A percentile compares a stretch with the other conserved stretches of the same genome.
Evolutionary conservation across 164 flowering plant genomes (phyloP).

Genomic region (Vitis cinerea): DNA sequence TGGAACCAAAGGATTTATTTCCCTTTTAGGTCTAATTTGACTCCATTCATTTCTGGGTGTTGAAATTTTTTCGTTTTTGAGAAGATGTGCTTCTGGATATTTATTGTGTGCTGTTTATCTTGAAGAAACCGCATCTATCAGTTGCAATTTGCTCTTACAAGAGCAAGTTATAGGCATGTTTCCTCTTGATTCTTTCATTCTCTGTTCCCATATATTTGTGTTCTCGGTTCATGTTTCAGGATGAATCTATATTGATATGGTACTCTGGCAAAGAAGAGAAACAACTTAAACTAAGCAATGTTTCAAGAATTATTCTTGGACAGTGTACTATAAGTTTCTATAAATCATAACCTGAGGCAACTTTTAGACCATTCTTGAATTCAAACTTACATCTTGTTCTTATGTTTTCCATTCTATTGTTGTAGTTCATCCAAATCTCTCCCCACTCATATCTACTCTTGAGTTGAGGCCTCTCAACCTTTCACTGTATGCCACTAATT

Average conservation of each 20-base stretch:
- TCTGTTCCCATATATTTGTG: background rate
- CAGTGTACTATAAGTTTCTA: slow-evolving; percentile 85
- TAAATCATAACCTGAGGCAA: background rate
- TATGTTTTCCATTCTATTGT: slow-evolving; percentile 2
- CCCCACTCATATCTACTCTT: slow-evolving; percentile 87
- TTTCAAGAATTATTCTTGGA: slow-evolving; percentile 85
- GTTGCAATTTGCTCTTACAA: too few species aligned
- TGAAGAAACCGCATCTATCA: too few species aligned
- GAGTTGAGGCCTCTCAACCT: slow-evolving; percentile 86
- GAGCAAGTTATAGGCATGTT: too few species aligned
- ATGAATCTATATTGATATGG: slow-evolving; percentile 80
- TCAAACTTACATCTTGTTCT: background rate
- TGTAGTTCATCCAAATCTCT: slow-evolving; percentile 5
- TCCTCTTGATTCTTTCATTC: too few species aligned
- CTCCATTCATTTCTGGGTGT: too few species aligned
- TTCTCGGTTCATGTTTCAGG: slow-evolving; percentile 41
- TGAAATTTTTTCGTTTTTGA: too few species aligned
- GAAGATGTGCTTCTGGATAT: too few species aligned
- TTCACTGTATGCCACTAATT: slow-evolving; percentile 91
- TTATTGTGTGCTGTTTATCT: too few species aligned
- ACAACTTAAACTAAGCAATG: slow-evolving; percentile 69
- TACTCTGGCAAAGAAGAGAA: slow-evolving; percentile 85
- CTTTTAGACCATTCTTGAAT: background rate
- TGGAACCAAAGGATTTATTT: background rate
- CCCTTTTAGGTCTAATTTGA: background rate